These are phyloP conservation scores for Pseudopediastrum boryanum DNA, from an alignment of 139 green algal genomes.

Conservation along the genomic window DNA sequence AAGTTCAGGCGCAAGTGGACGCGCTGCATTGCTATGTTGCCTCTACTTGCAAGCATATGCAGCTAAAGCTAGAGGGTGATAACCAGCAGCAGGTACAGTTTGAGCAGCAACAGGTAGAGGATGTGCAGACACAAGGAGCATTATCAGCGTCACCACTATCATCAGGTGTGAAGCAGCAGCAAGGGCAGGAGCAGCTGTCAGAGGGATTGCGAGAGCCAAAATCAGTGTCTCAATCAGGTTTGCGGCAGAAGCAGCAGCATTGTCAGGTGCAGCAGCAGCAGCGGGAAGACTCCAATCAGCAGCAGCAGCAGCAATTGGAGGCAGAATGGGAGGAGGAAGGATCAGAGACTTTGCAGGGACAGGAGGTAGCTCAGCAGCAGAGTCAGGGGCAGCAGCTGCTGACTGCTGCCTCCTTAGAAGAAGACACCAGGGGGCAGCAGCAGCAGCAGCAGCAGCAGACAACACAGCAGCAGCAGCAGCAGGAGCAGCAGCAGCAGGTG, in stretches of 20 bases:
- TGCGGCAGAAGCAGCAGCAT: neutral
- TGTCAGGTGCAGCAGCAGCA: neutral
- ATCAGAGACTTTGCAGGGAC: neutral
- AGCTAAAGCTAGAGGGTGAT: no score
- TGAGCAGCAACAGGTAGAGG: no score
- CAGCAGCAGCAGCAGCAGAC: neutral
- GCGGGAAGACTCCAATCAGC: neutral
- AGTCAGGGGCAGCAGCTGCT: neutral
- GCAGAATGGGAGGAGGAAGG: neutral
- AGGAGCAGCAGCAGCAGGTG: constrained; percentile 15
- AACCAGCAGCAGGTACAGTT: no score
- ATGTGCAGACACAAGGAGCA: no score
- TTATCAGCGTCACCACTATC: constrained; percentile 25
- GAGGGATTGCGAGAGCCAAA: constrained; percentile 19
- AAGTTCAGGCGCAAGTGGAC: no score
- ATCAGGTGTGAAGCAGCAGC: constrained; percentile 27
- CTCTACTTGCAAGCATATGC: no score
- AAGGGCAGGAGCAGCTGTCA: no score
- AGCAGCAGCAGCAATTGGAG: neutral
- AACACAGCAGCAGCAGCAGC: constrained; percentile 18
- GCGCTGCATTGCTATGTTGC: no score
- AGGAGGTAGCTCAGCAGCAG: neutral
- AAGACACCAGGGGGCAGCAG: no score
- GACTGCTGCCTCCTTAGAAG: no score
- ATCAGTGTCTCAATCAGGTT: neutral